A percentile compares a stretch with the other conserved stretches of the same genome.
phyloP scores from a whole-genome alignment of 1,139 yeast species.

The Pichia sp. region DNA sequence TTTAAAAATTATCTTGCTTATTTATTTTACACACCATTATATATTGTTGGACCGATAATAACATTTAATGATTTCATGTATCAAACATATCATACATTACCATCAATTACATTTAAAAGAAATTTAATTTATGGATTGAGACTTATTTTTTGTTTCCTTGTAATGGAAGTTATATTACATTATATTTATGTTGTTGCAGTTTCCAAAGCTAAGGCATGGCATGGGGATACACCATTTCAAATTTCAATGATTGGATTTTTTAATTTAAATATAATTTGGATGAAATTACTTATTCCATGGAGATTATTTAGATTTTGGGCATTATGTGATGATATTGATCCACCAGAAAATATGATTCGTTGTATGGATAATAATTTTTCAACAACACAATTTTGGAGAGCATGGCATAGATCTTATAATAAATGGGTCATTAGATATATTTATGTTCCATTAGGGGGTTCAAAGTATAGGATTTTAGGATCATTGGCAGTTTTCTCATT shows the following conservation, averaged over 20 bases:
- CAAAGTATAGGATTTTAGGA: constrained; percentile 60
- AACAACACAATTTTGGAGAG: constrained; percentile 93
- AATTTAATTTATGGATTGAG: constrained; percentile 60
- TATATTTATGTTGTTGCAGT: constrained; percentile 91
- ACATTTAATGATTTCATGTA: constrained; percentile 87
- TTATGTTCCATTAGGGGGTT: constrained; percentile 87
- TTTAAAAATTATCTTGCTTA: constrained; percentile 66
- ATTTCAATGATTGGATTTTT: constrained; percentile 91
- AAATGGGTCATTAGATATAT: constrained; percentile 79
- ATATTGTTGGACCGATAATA: constrained; percentile 90
- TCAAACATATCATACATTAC: constrained; percentile 50
- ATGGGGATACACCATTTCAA: constrained; percentile 83
- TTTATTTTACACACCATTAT: constrained; percentile 77
- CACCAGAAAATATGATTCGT: constrained; percentile 97
- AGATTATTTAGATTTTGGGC: constrained; percentile 92
- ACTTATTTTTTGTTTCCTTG: constrained; percentile 63
- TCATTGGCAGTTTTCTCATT: constrained; percentile 87
- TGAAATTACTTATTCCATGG: constrained; percentile 92
- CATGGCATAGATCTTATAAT: constrained; percentile 95
- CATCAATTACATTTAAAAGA: constrained; percentile 48
- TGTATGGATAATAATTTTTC: constrained; percentile 94
- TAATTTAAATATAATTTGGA: constrained; percentile 87
- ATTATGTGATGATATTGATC: constrained; percentile 82
- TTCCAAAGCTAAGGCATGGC: constrained; percentile 85
- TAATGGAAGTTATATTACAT: constrained; percentile 87